phyloP scores from a whole-genome alignment of 306 rosid genomes.

The Cicer yamashitae region DNA sequence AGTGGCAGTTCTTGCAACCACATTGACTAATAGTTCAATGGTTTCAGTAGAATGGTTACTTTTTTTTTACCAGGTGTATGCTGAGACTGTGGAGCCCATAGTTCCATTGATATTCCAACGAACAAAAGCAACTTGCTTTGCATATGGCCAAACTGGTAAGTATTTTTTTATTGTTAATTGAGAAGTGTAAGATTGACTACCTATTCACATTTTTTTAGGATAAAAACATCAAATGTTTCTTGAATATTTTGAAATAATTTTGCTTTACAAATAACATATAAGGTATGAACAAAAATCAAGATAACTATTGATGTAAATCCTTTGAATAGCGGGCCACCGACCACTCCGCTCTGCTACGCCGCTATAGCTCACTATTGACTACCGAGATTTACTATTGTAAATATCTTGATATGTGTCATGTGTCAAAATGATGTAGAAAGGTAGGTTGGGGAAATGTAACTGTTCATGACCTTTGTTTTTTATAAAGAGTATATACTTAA shows the following conservation, averaged over 20 bases:
- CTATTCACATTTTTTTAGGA: too few species aligned
- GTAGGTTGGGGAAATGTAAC: conserved; percentile 1
- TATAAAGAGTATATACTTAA: too few species aligned
- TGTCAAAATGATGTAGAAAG: background rate
- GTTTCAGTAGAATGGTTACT: conserved; percentile 38
- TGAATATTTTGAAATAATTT: conserved; percentile 19
- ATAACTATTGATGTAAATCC: conserved; percentile 1
- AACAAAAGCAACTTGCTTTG: conserved; percentile 92
- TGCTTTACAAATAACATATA: background rate
- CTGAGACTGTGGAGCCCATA: conserved; percentile 80
- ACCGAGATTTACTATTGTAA: background rate
- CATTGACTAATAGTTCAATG: conserved; percentile 24
- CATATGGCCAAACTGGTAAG: conserved; percentile 90
- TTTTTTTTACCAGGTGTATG: conserved; percentile 59
- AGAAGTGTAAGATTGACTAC: conserved; percentile 33
- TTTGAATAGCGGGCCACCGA: background rate
- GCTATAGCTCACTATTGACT: too few species aligned
- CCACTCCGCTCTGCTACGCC: too few species aligned
- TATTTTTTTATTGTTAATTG: conserved; percentile 28
- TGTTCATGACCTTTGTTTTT: too few species aligned
- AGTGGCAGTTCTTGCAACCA: conserved; percentile 32
- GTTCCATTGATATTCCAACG: conserved; percentile 79
- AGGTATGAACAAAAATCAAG: conserved; percentile 8
- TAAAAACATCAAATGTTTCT: background rate
- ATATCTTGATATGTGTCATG: background rate